These are phyloP conservation scores for Sophora flavescens DNA, from an alignment of 306 rosid genomes.

Conservation along the genomic window DNA sequence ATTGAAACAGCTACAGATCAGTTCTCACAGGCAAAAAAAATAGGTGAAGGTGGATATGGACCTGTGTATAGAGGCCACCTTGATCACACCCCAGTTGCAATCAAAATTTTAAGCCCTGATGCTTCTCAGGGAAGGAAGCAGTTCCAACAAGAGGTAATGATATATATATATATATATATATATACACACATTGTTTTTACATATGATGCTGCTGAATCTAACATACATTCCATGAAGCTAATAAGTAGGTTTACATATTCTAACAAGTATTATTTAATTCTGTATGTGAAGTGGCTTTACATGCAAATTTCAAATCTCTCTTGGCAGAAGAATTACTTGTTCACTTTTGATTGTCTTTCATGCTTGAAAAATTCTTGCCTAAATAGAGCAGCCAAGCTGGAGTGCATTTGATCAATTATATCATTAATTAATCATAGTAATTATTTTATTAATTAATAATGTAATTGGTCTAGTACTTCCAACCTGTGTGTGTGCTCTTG, in stretches of 20 bases:
- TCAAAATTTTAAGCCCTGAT: constrained; percentile 87
- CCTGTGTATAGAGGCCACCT: constrained; percentile 88
- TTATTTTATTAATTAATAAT: too few relatives aligned
- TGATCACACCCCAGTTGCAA: constrained; percentile 92
- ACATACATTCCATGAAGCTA: background rate
- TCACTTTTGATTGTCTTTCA: background rate
- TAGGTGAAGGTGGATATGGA: constrained; percentile 99
- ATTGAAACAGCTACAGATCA: constrained; percentile 77
- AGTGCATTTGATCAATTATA: too few relatives aligned
- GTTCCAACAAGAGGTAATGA: constrained; percentile 86
- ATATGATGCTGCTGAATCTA: background rate
- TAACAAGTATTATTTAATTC: background rate
- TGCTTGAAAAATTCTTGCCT: too few relatives aligned
- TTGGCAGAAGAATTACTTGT: background rate
- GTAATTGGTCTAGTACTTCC: too few relatives aligned
- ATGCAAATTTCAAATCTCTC: background rate
- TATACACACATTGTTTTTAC: too few relatives aligned
- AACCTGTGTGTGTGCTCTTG: too few relatives aligned
- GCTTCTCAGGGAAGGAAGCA: constrained; percentile 94
- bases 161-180: constrained; percentile 8
- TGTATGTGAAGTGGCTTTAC: constrained; percentile 6
- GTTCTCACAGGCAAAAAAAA: constrained; percentile 60
- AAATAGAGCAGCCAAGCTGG: too few relatives aligned
- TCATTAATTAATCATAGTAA: too few relatives aligned
- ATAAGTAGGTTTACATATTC: constrained; percentile 4